Evolutionary conservation across 192 early-diverging fungal genomes (phyloP), one percentile per base, ranked within the genome.

Genomic region (Cladochytrium replicatum): DNA sequence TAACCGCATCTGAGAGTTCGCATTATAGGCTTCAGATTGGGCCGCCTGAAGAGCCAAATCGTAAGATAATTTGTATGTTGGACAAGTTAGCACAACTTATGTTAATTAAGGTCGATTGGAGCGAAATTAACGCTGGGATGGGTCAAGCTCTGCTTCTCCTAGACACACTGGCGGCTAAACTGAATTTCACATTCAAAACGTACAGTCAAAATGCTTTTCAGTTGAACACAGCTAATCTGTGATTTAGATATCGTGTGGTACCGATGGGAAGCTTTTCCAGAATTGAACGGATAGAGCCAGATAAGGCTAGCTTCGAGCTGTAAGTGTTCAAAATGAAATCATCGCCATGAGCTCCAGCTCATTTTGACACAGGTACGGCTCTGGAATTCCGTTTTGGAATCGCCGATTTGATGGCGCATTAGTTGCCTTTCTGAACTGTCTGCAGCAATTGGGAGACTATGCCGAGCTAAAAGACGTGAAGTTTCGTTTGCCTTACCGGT

Each of bases 81-180:
- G 17, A n/a, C 42, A 32, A 26, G 0, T 8, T 26, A 51, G 49
- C 17, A 39, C 44, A 19, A 40, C 61, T 23, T 45, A 41, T 29
- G 7, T 25, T 38, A 29, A 0, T 3, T 17, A 51, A 82, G 74
- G 75, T 97, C 26, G 91, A 94, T 30, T 97, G 94, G 94, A 71
- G 64, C 21, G 94, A 97, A 67, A 92, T 97, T 46, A 97, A 97
- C 67, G 90, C 94, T 0, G 94, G 86, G 1, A 84, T 90, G 85
- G 94, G 94, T 15, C 91, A 93, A 54, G 75, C 87, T 3, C 48
- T 89, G 29, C 63, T 97, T 19, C 65, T 97, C 46, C 53, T 97
- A 19, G 84, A 92, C 59, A 89, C 88, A 0, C 75, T 95, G 21
- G 90, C 89, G 6, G 80, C 81, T 49, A 86, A 86, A 50, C 71